These are phyloP conservation scores for Coriolopsis trogii DNA, from an alignment of 1,284 basidiomycete species.

Conservation along the genomic window DNA sequence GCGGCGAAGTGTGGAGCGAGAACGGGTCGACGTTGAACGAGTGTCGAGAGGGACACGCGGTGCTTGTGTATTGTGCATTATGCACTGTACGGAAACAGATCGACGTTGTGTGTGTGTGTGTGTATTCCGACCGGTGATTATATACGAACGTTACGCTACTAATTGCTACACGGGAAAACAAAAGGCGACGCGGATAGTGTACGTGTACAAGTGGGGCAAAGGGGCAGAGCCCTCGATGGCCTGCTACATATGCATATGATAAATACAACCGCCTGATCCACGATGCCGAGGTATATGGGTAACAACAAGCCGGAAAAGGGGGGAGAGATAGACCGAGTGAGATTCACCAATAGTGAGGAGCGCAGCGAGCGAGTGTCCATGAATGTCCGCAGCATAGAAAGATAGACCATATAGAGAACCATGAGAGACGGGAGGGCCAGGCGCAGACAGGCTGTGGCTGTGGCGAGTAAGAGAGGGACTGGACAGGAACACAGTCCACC, in stretches of 20 bases:
- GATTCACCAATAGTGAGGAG: constrained; percentile 16
- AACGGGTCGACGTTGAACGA: too few relatives aligned
- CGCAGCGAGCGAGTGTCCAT: too few relatives aligned
- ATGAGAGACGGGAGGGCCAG: constrained; percentile 1
- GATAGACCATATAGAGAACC: constrained; percentile 18
- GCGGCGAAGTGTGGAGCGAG: constrained; percentile 25
- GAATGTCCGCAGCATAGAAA: too few relatives aligned
- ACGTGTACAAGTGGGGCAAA: constrained; percentile 16
- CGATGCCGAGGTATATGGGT: constrained; percentile 16
- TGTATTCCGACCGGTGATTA: constrained; percentile 17
- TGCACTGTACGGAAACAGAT: too few relatives aligned
- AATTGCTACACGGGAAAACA: constrained; percentile 26
- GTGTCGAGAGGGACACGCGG: too few relatives aligned
- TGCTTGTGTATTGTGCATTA: too few relatives aligned
- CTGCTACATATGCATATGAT: constrained; percentile 24
- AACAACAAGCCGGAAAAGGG: too few relatives aligned
- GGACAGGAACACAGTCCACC: constrained; percentile 14
- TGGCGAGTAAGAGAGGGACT: constrained; percentile 1
- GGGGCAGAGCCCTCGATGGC: too few relatives aligned
- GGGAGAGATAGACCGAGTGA: too few relatives aligned
- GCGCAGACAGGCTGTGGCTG: too few relatives aligned
- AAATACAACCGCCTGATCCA: constrained; percentile 22
- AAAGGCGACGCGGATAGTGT: constrained; percentile 24
- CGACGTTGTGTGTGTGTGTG: too few relatives aligned
- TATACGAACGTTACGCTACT: constrained; percentile 19